A percentile compares a stretch with the other conserved stretches of the same genome.
These are phyloP conservation scores for Mucor sp. DNA, from an alignment of 371 early-diverging fungal genomes.

Conservation along the genomic window DNA sequence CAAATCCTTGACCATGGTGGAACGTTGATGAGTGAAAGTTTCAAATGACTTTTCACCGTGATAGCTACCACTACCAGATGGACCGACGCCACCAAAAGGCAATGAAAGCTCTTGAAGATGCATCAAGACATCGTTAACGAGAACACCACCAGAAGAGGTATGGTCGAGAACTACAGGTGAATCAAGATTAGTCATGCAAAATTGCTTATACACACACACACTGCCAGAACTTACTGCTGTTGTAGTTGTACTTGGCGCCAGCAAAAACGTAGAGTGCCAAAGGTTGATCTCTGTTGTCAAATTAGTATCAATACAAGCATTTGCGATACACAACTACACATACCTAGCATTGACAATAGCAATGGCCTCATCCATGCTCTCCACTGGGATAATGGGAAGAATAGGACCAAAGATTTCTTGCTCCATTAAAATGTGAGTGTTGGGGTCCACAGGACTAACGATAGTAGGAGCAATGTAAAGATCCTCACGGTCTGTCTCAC, in stretches of 20 bases:
- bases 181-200: neutral
- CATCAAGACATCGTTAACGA: constrained; percentile 76
- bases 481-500: constrained; percentile 56
- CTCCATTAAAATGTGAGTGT: constrained; percentile 57
- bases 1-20: constrained; percentile 55
- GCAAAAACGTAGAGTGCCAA: constrained; percentile 72
- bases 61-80: constrained; percentile 81
- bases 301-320: neutral
- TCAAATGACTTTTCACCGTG: constrained; percentile 80
- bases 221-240: constrained; percentile 26
- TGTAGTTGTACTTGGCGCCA: constrained; percentile 35
- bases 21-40: constrained; percentile 69
- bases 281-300: constrained; percentile 53
- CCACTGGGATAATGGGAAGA: constrained; percentile 70
- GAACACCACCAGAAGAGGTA: constrained; percentile 69
- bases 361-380: constrained; percentile 77
- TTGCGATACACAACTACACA: neutral
- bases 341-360: constrained; percentile 37
- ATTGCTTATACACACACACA: neutral
- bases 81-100: constrained; percentile 90
- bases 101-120: constrained; percentile 53
- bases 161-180: constrained; percentile 35
- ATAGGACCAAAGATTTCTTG: constrained; percentile 86
- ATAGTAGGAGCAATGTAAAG: constrained; percentile 71
- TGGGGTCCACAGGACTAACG: constrained; percentile 55